Evolutionary conservation across 306 rosid genomes (phyloP), one percentile per base, ranked within the genome.

Genomic region (Mimosa pudica): DNA sequence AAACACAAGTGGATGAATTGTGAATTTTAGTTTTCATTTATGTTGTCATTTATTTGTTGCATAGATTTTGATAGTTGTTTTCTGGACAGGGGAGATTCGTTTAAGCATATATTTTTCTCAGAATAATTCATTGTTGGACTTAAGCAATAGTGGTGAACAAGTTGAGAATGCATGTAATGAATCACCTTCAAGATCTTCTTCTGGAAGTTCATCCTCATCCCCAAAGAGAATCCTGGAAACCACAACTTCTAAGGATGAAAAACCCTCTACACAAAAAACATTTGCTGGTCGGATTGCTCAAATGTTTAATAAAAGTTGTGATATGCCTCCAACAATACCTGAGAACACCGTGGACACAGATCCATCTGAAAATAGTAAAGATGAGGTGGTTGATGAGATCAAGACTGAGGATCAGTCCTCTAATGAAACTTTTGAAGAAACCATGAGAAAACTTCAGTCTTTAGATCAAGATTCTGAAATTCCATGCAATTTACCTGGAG

Each of bases 401-500:
- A 83, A 80, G 47, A 52, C 81, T 14, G 98, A 88, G 84, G 98
- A 87, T 80, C 85, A 79, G 78, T 82, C 88, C 44, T 82, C 92
- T 68, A 77, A 80, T 24, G 87, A 76, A 52, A 76, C 90, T 44
- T 96, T 93, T 86, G 98, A 91, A 80, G 98, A 96, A 79, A 45
- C 81, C 41, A 82, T 96, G 88, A 89, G 47, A 70, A 83, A 80
- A 74, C 36, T 96, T 77, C 90, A 87, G 88, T 86, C 92, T 42
- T 86, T 76, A 79, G 98, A 90, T 74, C 85, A 91, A 78, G 91
- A 80, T 71, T 86, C 79, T 78, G 98, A 93, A 83, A 82, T 84
- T 58, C 99, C 98, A 8, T 77, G 80, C 74, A 89, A 90, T 81
- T 87, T 96, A 65, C 90, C 98, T 0, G 97, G 90, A 80, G 98